Evolutionary conservation across 2,329 filamentous ascomycete genomes (phyloP), one percentile per base, ranked within the genome.

Genomic region (Botrytis medusae): DNA sequence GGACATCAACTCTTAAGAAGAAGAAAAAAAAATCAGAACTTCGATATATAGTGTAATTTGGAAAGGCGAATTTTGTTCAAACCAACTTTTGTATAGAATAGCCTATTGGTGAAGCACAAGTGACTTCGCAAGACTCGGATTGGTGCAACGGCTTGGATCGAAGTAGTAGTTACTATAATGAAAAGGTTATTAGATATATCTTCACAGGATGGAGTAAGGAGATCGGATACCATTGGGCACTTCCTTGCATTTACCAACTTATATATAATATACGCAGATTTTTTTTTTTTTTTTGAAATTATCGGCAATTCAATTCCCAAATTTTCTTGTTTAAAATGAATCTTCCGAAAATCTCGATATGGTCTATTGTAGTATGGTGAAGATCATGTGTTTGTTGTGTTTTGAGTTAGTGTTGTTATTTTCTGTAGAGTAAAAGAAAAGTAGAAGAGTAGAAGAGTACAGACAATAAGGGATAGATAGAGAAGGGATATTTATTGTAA

Each of bases 31-130:
- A 63, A 64, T 73, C 48, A 62, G 51, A 72, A 74, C 77, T 73
- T 74, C 71, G 60, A 74, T 75, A 76, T 54, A 76, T 77, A 77
- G 74, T 76, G 73, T 76, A 77, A 76, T 77, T 74, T 77, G 18
- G 22, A 73, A 71, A 60, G 9, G 59, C 25, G 22, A 42, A 51
- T n/a, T 59, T 48, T 48, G 48, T 64, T 42, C 64, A 20, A 59
- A 34, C 29, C n/a, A 42, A 51, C 42, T 32, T 40, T 10, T 40
- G 59, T 16, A 40, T 16, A 40, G 37, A 8, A 46, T 40, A 4
- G 10, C 22, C 40, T 46, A 18, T 9, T 64, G 51, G 42, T n/a
- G 59, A n/a, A 64, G 69, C 42, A 64, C 42, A 64, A 71, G 63
- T 68, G 71, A 60, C 63, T 72, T 69, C 16, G 40, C 67, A 42